These are phyloP conservation scores for Juglanconis oblonga DNA, from an alignment of 2,329 filamentous ascomycete species.

Conservation along the genomic window DNA sequence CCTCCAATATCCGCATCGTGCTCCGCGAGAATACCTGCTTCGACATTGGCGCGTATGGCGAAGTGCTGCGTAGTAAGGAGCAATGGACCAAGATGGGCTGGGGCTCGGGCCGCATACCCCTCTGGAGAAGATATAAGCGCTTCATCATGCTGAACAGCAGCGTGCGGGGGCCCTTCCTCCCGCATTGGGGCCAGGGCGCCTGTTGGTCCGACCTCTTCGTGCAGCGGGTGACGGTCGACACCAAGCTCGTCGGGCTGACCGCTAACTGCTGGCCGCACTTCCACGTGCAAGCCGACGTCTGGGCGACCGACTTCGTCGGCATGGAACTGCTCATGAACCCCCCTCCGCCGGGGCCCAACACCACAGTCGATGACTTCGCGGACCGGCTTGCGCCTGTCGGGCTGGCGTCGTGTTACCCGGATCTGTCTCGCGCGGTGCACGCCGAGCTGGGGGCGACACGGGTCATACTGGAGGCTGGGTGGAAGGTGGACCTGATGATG, in stretches of 20 bases:
- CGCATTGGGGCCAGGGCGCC: slow-evolving; percentile 27
- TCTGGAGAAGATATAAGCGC: slow-evolving; percentile 32
- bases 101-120: slow-evolving; percentile 20
- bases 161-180: slow-evolving; percentile 36
- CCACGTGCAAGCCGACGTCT: slow-evolving; percentile 37
- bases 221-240: slow-evolving; percentile 23
- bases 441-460: slow-evolving; percentile 31
- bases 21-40: slow-evolving; percentile 31
- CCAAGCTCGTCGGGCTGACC: slow-evolving; percentile 36
- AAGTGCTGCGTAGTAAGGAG: slow-evolving; percentile 27
- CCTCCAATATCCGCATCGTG: slow-evolving; percentile 31
- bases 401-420: slow-evolving; percentile 29
- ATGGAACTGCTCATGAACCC: slow-evolving; percentile 34
- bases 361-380: slow-evolving; percentile 25
- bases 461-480: slow-evolving; percentile 28
- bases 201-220: slow-evolving; percentile 37
- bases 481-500: slow-evolving; percentile 33
- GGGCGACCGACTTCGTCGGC: slow-evolving; percentile 36
- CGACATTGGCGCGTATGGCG: slow-evolving; percentile 33
- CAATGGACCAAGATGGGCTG: slow-evolving; percentile 5
- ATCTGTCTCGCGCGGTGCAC: slow-evolving; percentile 26
- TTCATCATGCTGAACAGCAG: slow-evolving; percentile 36
- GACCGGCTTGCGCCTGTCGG: slow-evolving; percentile 24
- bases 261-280: slow-evolving; percentile 32
- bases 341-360: slow-evolving; percentile 18